Evolutionary conservation across 2,329 filamentous ascomycete species (phyloP).

Genomic region (Graphilbum sp.): DNA sequence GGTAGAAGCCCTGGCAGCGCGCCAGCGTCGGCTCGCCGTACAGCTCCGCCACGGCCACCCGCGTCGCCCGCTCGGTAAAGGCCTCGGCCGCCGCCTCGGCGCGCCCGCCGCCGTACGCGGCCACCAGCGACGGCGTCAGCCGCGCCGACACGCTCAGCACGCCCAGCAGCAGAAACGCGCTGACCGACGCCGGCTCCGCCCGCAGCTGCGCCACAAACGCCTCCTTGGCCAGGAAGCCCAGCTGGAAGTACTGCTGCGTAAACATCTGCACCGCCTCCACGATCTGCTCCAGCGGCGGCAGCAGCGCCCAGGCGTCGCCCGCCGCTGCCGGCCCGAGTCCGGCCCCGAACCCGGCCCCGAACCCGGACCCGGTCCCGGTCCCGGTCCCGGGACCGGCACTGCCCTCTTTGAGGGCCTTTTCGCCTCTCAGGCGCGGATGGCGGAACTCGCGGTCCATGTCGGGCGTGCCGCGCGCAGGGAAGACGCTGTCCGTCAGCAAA

Average conservation of each 20-base stretch:
- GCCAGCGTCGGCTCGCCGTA: constrained; percentile 37
- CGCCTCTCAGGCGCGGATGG: constrained; percentile 33
- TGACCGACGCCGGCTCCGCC: constrained; percentile 29
- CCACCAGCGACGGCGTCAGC: constrained; percentile 30
- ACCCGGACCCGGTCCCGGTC: neutral
- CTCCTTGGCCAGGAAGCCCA: constrained; percentile 40
- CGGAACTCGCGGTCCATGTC: constrained; percentile 39
- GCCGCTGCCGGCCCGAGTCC: neutral
- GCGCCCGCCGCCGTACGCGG: constrained; percentile 32
- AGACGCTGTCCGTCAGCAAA: constrained; percentile 21
- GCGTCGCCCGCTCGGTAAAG: constrained; percentile 34
- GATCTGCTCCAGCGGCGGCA: constrained; percentile 32
- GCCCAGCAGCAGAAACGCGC: constrained; percentile 35
- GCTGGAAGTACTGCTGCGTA: constrained; percentile 39
- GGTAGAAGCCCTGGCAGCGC: constrained; percentile 40
- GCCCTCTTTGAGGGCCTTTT: constrained; percentile 23
- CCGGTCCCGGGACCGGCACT: neutral
- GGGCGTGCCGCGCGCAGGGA: constrained; percentile 34
- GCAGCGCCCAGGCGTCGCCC: constrained; percentile 28
- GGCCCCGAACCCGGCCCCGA: neutral
- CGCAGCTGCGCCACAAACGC: constrained; percentile 30
- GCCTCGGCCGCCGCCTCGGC: constrained; percentile 33
- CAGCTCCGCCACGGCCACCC: constrained; percentile 30
- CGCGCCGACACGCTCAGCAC: constrained; percentile 41
- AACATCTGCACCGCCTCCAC: constrained; percentile 37